Evolutionary conservation across 768 basidiomycete species (phyloP).

Genomic region (Jaapia argillacea): DNA sequence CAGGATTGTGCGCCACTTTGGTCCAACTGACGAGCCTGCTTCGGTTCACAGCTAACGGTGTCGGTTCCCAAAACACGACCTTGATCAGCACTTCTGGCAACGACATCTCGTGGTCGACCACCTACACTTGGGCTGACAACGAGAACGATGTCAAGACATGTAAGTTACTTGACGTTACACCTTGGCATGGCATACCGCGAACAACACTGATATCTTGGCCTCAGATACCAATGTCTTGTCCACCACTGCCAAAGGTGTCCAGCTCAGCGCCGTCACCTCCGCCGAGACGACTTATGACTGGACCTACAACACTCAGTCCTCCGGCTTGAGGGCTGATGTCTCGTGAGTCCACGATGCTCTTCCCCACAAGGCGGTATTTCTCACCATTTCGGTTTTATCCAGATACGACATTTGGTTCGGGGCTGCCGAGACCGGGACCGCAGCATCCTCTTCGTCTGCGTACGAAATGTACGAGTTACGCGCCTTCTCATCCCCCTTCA

Average conservation of each 20-base stretch:
- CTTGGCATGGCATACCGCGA: neutral
- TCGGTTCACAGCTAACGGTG: constrained; percentile 35
- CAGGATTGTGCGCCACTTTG: neutral
- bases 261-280: constrained; percentile 24
- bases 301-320: too few species aligned
- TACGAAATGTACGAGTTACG: too few species aligned
- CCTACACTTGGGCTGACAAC: constrained; percentile 40
- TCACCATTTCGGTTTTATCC: too few species aligned
- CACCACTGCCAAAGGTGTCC: constrained; percentile 36
- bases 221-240: constrained; percentile 41
- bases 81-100: constrained; percentile 27
- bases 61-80: constrained; percentile 39
- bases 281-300: too few species aligned
- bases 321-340: too few species aligned
- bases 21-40: too few species aligned
- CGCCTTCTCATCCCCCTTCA: constrained; percentile 28
- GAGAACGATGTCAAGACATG: constrained; percentile 48
- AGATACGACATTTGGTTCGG: too few species aligned
- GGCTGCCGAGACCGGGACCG: too few species aligned
- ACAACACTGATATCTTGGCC: neutral
- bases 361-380: too few species aligned
- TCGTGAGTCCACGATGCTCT: too few species aligned
- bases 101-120: constrained; percentile 41
- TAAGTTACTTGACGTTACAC: constrained; percentile 14
- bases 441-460: too few species aligned